Evolutionary conservation across 441 rosid genomes (phyloP).

Genomic region (Isatis lusitanica): DNA sequence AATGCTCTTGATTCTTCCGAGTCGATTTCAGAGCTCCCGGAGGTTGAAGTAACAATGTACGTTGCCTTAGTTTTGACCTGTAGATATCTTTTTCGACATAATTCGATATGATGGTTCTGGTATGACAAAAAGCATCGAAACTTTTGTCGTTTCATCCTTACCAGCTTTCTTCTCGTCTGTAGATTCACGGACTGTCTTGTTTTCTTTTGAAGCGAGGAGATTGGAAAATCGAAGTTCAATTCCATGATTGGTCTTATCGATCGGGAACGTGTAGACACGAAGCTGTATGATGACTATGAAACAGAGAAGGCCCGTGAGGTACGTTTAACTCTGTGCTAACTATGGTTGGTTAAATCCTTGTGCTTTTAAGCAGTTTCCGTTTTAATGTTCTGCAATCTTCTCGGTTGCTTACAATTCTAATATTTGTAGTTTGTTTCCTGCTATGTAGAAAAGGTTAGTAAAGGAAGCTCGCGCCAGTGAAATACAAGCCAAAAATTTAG

Average conservation of each 20-base stretch:
- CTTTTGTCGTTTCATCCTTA: not conserved
- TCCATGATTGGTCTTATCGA: conserved; percentile 95
- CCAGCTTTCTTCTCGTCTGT: too few species aligned
- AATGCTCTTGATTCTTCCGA: conserved; percentile 95
- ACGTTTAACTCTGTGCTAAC: conserved; percentile 15
- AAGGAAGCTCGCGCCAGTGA: conserved; percentile 90
- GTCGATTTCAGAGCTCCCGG: conserved; percentile 91
- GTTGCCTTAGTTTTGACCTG: conserved; percentile 18
- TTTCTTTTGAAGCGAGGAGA: conserved; percentile 68
- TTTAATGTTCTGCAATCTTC: not conserved
- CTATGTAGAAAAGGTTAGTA: conserved; percentile 80
- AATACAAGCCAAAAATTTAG: conserved; percentile 78
- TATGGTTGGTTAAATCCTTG: not conserved
- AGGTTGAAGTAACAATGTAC: conserved; percentile 81
- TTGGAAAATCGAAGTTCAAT: conserved; percentile 81
- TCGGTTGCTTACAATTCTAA: conserved; percentile 5
- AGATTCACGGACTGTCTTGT: conserved; percentile 9
- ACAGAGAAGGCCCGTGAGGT: conserved; percentile 96
- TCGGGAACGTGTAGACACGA: conserved; percentile 83
- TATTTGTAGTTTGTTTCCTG: conserved; percentile 20
- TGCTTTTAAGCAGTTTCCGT: conserved; percentile 1
- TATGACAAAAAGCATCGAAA: not conserved
- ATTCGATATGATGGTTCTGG: not conserved
- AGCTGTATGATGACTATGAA: conserved; percentile 89
- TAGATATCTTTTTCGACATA: not conserved